phyloP scores from a whole-genome alignment of 192 early-diverging fungal species.

The Backusella circina region DNA sequence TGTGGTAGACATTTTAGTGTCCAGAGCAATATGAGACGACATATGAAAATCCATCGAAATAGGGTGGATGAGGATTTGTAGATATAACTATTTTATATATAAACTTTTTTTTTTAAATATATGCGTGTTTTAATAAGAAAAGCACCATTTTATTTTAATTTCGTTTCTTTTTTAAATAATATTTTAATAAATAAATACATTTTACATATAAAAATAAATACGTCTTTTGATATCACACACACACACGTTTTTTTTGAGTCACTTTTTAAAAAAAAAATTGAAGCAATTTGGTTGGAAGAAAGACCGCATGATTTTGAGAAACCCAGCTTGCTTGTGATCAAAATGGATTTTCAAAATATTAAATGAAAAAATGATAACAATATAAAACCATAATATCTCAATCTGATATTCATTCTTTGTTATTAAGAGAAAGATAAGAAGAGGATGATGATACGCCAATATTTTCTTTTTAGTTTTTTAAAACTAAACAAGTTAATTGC shows the following conservation, averaged over 20 bases:
- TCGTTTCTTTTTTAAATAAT: too few species aligned
- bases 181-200: too few species aligned
- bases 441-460: too few species aligned
- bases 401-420: neutral
- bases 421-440: neutral
- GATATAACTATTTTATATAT: neutral
- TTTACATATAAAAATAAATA: neutral
- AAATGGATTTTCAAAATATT: neutral
- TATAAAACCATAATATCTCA: neutral
- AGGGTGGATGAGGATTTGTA: neutral
- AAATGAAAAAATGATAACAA: neutral
- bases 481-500: too few species aligned
- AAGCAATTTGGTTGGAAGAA: constrained; percentile 2
- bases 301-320: constrained; percentile 5
- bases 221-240: neutral
- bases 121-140: too few species aligned
- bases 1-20: constrained; percentile 71
- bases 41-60: constrained; percentile 51
- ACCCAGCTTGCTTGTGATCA: neutral
- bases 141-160: too few species aligned
- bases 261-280: neutral
- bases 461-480: too few species aligned
- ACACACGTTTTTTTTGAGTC: neutral
- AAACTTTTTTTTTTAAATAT: too few species aligned
- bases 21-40: constrained; percentile 71